Base-by-base conservation (phyloP, 768 basidiomycete species). In the Phlegmacium glaucopus region DNA sequence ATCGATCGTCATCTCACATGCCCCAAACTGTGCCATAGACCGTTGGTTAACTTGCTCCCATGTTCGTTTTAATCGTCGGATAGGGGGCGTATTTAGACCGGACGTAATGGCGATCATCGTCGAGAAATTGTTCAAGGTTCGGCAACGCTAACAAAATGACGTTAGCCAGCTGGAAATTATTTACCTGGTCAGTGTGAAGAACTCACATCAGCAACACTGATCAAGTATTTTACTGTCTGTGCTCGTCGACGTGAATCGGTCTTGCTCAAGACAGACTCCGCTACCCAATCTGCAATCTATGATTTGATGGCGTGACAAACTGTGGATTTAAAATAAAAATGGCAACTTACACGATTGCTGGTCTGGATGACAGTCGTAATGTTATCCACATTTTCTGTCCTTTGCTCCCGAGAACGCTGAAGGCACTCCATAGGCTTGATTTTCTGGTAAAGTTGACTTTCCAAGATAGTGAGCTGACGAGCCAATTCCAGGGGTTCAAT, bases 91-190 rank as follows among this genome's bases (percentile, higher is more conserved):
- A 57, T 95, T 94, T 44, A 97, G 74, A 6, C 94, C 95, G 11
- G 95, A 95, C 30, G 94, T 85, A 47, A 98, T 89, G 28, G 94
- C 93, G 49, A 93, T 90, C 85, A 98, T 91, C n/a, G 85, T 90
- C 15, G 94, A 94, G 69, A 92, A 97, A 68, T 98, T 98, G 64
- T 94, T 90, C 54, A 97, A 69, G 13, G 69, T 66, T 39, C 91
- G 88, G 64, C 94, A 95, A 26, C 90, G 89, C 94, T 97, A 53
- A n/a, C 45, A 32, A 11, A 15, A 29, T 39, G 39, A 39, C 39
- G 13, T 32, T 13, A 25, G 30, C 47, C 46, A 39, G 42, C 37
- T 22, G 30, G 38, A 15, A 36, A 16, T 27, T 22, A 22, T 3
- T 5, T 22, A 22, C 22, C 22, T 3, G 22, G 22, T 18, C 28